Conservation (phyloP, 2,329 filamentous ascomycete species). For the Pseudocercospora musae region DNA sequence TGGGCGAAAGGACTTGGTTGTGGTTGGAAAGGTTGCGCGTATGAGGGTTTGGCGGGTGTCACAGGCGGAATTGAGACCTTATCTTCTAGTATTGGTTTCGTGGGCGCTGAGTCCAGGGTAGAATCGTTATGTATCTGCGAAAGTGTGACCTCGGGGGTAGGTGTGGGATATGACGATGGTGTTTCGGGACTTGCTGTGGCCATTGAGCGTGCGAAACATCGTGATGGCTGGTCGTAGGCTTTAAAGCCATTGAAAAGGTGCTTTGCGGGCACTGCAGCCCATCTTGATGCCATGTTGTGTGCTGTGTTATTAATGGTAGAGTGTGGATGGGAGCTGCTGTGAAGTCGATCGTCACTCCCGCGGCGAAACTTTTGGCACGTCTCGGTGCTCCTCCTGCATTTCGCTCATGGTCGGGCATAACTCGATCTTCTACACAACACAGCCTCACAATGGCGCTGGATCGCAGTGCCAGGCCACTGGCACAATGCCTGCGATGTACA, state of each 20-base stretch:
- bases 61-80: constrained; percentile 14
- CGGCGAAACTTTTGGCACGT: constrained; percentile 1
- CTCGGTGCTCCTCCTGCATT: neutral
- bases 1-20: constrained; percentile 49
- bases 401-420: neutral
- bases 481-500: constrained; percentile 28
- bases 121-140: constrained; percentile 37
- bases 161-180: constrained; percentile 32
- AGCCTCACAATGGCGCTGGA: constrained; percentile 26
- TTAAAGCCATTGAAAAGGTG: constrained; percentile 31
- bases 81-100: constrained; percentile 21
- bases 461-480: constrained; percentile 38
- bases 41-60: constrained; percentile 12
- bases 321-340: constrained; percentile 2
- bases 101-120: constrained; percentile 34
- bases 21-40: constrained; percentile 19
- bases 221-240: constrained; percentile 19
- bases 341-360: constrained; percentile 10
- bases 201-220: constrained; percentile 52
- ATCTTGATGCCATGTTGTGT: constrained; percentile 40
- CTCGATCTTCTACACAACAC: neutral
- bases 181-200: constrained; percentile 49
- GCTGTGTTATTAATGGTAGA: neutral
- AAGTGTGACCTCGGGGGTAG: constrained; percentile 29
- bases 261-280: constrained; percentile 38